phyloP scores from a whole-genome alignment of 1,284 basidiomycete species.

The Peniophora sp. region DNA sequence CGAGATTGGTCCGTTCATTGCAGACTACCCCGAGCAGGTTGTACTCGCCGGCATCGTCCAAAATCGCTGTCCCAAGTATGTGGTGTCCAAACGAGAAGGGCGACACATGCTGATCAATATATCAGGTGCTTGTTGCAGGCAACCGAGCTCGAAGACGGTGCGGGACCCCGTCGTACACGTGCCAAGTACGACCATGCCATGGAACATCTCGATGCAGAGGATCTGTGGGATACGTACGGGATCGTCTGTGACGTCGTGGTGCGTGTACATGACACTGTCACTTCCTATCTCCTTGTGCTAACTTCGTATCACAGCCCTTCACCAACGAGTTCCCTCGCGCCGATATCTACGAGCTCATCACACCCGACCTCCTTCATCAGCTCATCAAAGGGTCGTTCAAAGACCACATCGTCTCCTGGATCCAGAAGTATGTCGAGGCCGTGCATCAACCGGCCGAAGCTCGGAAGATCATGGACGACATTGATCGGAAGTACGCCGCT shows the following conservation, averaged over 20 bases:
- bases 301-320: conserved; percentile 2
- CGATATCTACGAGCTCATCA: conserved; percentile 1
- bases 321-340: conserved; percentile 1
- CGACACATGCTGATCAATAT: neutral
- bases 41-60: conserved; percentile 10
- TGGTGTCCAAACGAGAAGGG: neutral
- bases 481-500: neutral
- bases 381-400: conserved; percentile 1
- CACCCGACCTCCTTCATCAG: neutral
- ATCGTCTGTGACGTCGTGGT: neutral
- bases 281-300: neutral
- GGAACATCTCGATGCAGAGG: neutral
- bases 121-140: neutral
- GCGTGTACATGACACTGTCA: neutral
- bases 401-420: neutral
- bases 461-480: neutral
- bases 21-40: conserved; percentile 17
- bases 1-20: conserved; percentile 17
- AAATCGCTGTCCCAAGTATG: conserved; percentile 14
- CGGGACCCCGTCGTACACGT: neutral
- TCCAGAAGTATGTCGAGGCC: neutral
- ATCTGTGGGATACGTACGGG: neutral
- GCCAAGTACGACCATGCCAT: neutral
- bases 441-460: neutral
- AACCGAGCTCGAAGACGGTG: neutral